A percentile compares a stretch with the other conserved stretches of the same genome.
Conservation (phyloP, 768 basidiomycete genomes). For the Phaeotremella skinneri region DNA sequence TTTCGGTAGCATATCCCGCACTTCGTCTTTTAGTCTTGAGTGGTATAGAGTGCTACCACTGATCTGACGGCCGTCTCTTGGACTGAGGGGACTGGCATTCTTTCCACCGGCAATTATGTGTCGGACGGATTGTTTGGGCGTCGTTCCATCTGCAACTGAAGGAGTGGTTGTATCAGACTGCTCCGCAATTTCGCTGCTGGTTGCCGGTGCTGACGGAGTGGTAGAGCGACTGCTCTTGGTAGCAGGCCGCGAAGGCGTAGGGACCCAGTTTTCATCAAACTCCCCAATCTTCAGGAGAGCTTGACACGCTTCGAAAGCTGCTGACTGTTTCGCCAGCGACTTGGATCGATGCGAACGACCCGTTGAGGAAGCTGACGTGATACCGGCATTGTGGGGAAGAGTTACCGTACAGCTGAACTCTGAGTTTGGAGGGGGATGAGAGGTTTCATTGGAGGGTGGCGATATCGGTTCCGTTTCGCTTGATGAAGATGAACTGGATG, state of each 20-base stretch:
- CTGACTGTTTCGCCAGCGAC: slow-evolving; percentile 26
- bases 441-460: neutral
- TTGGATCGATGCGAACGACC: slow-evolving; percentile 18
- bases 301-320: slow-evolving; percentile 18
- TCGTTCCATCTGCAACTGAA: neutral
- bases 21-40: neutral
- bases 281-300: slow-evolving; percentile 19
- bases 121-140: neutral
- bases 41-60: slow-evolving; percentile 3
- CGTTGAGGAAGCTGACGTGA: slow-evolving; percentile 1
- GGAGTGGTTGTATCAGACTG: neutral
- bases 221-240: neutral
- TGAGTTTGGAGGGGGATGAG: slow-evolving; percentile 16
- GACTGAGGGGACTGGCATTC: neutral
- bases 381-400: slow-evolving; percentile 13
- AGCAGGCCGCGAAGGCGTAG: slow-evolving; percentile 11
- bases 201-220: no score
- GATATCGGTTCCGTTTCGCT: neutral
- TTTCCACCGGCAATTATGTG: neutral
- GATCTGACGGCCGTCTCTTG: neutral
- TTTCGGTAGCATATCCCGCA: slow-evolving; percentile 5
- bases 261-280: slow-evolving; percentile 20
- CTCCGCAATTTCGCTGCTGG: neutral
- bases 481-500: no score
- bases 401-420: slow-evolving; percentile 19